Conservation (phyloP, 2,329 filamentous ascomycete species). For the Diaporthe sp. region DNA sequence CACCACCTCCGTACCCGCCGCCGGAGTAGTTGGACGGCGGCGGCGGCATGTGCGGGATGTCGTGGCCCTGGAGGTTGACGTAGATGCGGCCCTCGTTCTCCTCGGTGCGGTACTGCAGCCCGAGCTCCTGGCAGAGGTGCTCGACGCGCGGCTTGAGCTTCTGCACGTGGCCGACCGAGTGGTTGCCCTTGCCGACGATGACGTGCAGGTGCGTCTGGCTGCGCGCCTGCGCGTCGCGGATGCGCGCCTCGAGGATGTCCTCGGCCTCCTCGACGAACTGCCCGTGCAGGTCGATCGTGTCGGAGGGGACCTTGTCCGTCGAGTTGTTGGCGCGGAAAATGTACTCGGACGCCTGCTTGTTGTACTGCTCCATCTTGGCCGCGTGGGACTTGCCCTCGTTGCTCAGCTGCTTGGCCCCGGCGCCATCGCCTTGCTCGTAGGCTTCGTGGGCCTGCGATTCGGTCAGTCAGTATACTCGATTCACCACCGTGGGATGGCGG, state of each 20-base stretch:
- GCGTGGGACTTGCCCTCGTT: slow-evolving; percentile 89
- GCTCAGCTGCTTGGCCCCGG: slow-evolving; percentile 83
- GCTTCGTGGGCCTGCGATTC: slow-evolving; percentile 75
- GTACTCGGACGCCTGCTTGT: slow-evolving; percentile 90
- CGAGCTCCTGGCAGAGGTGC: slow-evolving; percentile 84
- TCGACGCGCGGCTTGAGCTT: slow-evolving; percentile 98
- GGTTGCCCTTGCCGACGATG: slow-evolving; percentile 96
- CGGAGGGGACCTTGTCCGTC: slow-evolving; percentile 76
- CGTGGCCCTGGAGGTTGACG: slow-evolving; percentile 83
- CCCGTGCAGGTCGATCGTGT: slow-evolving; percentile 95
- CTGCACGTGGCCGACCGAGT: slow-evolving; percentile 84
- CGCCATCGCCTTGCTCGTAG: slow-evolving; percentile 86
- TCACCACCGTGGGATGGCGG: slow-evolving; percentile 3
- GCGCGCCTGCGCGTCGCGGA: slow-evolving; percentile 78
- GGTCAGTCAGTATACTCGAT: slow-evolving; percentile 19
- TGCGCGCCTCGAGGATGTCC: slow-evolving; percentile 87
- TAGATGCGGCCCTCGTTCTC: slow-evolving; percentile 91
- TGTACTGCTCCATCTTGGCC: slow-evolving; percentile 87
- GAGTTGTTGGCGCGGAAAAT: slow-evolving; percentile 98
- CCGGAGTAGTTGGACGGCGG: slow-evolving; percentile 62
- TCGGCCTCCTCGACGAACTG: slow-evolving; percentile 96
- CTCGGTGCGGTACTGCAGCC: slow-evolving; percentile 86
- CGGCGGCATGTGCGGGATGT: slow-evolving; percentile 59
- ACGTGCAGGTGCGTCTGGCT: slow-evolving; percentile 90
- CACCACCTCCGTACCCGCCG: slow-evolving; percentile 49